These are phyloP conservation scores for Vigna reflexopilosa DNA, from an alignment of 306 rosid species.

Conservation along the genomic window DNA sequence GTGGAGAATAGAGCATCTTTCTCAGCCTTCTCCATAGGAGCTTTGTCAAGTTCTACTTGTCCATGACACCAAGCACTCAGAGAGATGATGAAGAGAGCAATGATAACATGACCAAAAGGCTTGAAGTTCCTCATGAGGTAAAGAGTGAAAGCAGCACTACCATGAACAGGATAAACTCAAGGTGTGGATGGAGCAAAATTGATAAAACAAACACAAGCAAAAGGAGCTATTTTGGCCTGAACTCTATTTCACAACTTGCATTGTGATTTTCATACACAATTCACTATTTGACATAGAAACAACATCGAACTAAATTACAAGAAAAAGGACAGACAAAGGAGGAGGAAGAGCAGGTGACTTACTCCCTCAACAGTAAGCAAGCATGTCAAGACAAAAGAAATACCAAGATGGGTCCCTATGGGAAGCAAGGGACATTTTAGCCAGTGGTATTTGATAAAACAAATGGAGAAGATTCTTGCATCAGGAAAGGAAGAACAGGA, in stretches of 20 bases:
- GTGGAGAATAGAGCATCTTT: constrained; percentile 70
- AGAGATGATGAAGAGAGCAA: constrained; percentile 48
- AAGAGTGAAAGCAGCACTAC: constrained; percentile 31
- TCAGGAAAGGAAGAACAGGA: constrained; percentile 45
- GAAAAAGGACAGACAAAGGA: constrained; percentile 32
- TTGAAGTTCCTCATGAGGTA: constrained; percentile 52
- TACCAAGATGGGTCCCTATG: constrained; percentile 38
- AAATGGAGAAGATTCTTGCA: constrained; percentile 37
- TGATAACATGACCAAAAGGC: constrained; percentile 25
- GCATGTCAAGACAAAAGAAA: constrained; percentile 37
- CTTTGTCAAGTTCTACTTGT: constrained; percentile 52
- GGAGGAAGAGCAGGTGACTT: constrained; percentile 38
- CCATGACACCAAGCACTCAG: constrained; percentile 54
- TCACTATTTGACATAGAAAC: constrained; percentile 30
- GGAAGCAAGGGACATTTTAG: constrained; percentile 32
- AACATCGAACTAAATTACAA: constrained; percentile 23
- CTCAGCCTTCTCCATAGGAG: constrained; percentile 81
- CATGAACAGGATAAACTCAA: constrained; percentile 14
- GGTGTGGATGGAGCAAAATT: constrained; percentile 28
- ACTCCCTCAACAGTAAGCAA: constrained; percentile 32
- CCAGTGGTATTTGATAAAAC: constrained; percentile 27
- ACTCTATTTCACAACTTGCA: constrained; percentile 33
- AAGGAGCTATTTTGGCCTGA: constrained; percentile 27
- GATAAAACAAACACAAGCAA: constrained; percentile 11
- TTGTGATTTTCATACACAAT: constrained; percentile 23